Evolutionary conservation across 1,284 basidiomycete species (phyloP).

Genomic region (Cutaneotrichosporon sp.): DNA sequence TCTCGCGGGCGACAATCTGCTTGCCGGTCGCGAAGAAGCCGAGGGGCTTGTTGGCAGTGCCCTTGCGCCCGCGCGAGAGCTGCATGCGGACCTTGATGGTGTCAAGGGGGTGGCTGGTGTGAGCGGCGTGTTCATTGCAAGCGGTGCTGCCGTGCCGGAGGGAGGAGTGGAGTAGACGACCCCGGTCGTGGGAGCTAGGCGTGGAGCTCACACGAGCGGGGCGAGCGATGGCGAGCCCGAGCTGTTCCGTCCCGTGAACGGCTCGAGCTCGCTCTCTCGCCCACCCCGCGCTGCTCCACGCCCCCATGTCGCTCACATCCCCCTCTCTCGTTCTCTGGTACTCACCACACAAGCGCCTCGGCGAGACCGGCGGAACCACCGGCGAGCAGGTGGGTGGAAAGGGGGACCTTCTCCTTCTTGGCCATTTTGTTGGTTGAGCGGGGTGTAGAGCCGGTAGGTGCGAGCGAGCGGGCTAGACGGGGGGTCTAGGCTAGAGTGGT

Average conservation of each 20-base stretch:
- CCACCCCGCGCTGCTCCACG: too few species aligned
- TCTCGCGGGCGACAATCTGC: conserved; percentile 88
- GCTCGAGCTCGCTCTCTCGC: neutral
- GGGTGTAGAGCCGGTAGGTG: conserved; percentile 3
- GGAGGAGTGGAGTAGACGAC: too few species aligned
- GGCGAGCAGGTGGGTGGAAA: conserved; percentile 87
- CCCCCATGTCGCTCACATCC: neutral
- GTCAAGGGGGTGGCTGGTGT: conserved; percentile 66
- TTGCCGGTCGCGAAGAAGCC: conserved; percentile 92
- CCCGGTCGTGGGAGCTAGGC: neutral
- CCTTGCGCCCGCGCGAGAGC: conserved; percentile 74
- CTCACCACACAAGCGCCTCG: conserved; percentile 70
- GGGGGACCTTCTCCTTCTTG: conserved; percentile 55
- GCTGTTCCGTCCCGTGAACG: neutral
- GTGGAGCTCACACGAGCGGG: neutral
- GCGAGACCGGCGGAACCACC: conserved; percentile 88
- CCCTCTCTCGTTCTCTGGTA: conserved; percentile 7
- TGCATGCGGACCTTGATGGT: conserved; percentile 99
- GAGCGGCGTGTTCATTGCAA: conserved; percentile 2
- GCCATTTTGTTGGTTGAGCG: conserved; percentile 17
- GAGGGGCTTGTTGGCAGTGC: conserved; percentile 75
- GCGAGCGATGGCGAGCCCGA: neutral
- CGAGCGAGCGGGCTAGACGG: conserved; percentile 4
- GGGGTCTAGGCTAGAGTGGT: conserved; percentile 5
- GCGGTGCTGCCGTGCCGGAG: too few species aligned